Percentiles rank a stretch among this genome's conserved stretches.
Conservation (phyloP, 805 yeast genomes). For the Metschnikowia corniflorae region DNA sequence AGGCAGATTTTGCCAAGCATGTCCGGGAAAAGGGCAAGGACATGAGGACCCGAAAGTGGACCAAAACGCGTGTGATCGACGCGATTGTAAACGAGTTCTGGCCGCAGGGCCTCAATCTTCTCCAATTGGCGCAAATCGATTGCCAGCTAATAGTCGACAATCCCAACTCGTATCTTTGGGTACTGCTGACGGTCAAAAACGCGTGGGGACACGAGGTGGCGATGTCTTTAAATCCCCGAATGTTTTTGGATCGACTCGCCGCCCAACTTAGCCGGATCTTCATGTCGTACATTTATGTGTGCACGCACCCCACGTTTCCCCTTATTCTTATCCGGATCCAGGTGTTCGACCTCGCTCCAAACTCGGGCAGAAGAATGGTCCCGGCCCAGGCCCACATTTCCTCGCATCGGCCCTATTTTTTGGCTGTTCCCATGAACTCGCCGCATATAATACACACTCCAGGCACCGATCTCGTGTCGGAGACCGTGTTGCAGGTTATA, state of each 20-base stretch:
- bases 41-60: slow-evolving; percentile 16
- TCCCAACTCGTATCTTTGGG: slow-evolving; percentile 47
- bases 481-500: slow-evolving; percentile 57
- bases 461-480: slow-evolving; percentile 39
- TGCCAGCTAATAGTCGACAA: slow-evolving; percentile 60
- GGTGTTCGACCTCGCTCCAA: slow-evolving; percentile 49
- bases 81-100: slow-evolving; percentile 48
- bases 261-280: slow-evolving; percentile 48
- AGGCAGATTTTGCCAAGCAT: slow-evolving; percentile 7
- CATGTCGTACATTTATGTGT: slow-evolving; percentile 61
- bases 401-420: slow-evolving; percentile 59
- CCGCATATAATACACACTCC: slow-evolving; percentile 62
- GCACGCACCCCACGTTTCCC: slow-evolving; percentile 62
- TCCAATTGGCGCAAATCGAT: slow-evolving; percentile 70
- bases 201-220: slow-evolving; percentile 27
- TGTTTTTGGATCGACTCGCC: slow-evolving; percentile 47
- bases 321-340: slow-evolving; percentile 62
- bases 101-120: slow-evolving; percentile 53
- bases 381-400: slow-evolving; percentile 36
- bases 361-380: not conserved
- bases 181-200: slow-evolving; percentile 44
- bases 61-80: slow-evolving; percentile 39
- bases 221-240: slow-evolving; percentile 46
- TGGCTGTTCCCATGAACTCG: slow-evolving; percentile 66
- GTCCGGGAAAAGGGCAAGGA: slow-evolving; percentile 11